phyloP scores from a whole-genome alignment of 176 grass and related monocot species.

The Eragrostis nindensis region DNA sequence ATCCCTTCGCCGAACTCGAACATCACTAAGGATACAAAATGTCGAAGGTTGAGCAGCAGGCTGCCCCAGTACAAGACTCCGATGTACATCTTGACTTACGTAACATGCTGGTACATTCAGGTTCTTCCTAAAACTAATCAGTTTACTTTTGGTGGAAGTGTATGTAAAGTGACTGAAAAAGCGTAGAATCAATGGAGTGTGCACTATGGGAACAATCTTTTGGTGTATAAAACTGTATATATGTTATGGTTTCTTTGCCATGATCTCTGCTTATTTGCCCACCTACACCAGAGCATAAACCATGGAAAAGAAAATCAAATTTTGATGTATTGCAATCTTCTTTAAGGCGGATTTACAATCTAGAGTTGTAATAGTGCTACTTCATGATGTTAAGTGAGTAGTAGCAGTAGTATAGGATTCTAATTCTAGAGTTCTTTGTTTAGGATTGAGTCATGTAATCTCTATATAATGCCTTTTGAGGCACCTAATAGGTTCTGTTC shows the following conservation, averaged over 20 bases:
- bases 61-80: neutral
- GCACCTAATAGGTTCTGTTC: too few species aligned
- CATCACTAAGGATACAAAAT: neutral
- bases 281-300: too few species aligned
- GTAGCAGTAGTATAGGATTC: too few species aligned
- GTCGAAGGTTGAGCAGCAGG: neutral
- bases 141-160: constrained; percentile 13
- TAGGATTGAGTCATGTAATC: too few species aligned
- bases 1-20: constrained; percentile 9
- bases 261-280: neutral
- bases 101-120: neutral
- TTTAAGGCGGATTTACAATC: too few species aligned
- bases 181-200: constrained; percentile 9
- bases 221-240: constrained; percentile 26
- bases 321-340: too few species aligned
- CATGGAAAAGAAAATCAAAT: too few species aligned
- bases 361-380: too few species aligned
- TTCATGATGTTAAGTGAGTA: too few species aligned
- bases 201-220: neutral
- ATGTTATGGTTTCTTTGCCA: neutral
- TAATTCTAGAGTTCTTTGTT: too few species aligned
- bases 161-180: neutral
- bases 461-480: too few species aligned
- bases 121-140: neutral
- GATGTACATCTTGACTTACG: constrained; percentile 2